These are phyloP conservation scores for Pseudocercospora pini-densiflorae DNA, from an alignment of 2,329 filamentous ascomycete species.

Conservation along the genomic window DNA sequence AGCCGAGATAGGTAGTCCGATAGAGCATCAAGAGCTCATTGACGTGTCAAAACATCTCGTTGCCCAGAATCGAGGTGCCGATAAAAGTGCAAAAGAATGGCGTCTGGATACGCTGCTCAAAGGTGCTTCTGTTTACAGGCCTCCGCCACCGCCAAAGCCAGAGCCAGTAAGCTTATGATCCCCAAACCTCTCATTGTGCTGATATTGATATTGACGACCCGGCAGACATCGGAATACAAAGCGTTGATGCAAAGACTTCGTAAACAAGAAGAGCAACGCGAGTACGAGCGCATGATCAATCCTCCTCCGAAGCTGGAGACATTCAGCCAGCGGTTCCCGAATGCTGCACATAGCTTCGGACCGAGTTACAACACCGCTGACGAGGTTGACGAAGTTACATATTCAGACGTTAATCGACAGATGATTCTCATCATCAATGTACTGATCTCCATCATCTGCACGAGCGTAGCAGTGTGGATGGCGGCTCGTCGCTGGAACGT, in stretches of 20 bases:
- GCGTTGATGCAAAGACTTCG: conserved; percentile 85
- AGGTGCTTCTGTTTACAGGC: conserved; percentile 72
- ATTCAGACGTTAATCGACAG: conserved; percentile 78
- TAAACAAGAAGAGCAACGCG: conserved; percentile 77
- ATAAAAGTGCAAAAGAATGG: conserved; percentile 35
- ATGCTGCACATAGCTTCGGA: conserved; percentile 54
- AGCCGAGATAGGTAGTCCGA: conserved; percentile 63
- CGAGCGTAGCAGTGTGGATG: conserved; percentile 78
- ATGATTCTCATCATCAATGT: conserved; percentile 88
- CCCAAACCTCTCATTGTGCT: too few species aligned
- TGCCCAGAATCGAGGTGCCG: conserved; percentile 25
- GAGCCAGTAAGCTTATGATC: conserved; percentile 66
- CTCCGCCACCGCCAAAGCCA: conserved; percentile 79
- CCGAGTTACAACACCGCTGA: conserved; percentile 45
- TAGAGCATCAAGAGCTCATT: conserved; percentile 73
- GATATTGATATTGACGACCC: too few species aligned
- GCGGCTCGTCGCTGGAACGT: conserved; percentile 75
- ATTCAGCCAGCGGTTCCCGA: conserved; percentile 64
- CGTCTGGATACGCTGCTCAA: conserved; percentile 73
- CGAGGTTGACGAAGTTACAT: conserved; percentile 66
- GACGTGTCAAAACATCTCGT: conserved; percentile 62
- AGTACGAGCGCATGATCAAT: conserved; percentile 81
- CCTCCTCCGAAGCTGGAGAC: conserved; percentile 61
- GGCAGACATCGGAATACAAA: conserved; percentile 78
- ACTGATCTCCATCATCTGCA: conserved; percentile 80